Conservation (phyloP, 2,329 filamentous ascomycete species). For the Xylariaceae sp. region DNA sequence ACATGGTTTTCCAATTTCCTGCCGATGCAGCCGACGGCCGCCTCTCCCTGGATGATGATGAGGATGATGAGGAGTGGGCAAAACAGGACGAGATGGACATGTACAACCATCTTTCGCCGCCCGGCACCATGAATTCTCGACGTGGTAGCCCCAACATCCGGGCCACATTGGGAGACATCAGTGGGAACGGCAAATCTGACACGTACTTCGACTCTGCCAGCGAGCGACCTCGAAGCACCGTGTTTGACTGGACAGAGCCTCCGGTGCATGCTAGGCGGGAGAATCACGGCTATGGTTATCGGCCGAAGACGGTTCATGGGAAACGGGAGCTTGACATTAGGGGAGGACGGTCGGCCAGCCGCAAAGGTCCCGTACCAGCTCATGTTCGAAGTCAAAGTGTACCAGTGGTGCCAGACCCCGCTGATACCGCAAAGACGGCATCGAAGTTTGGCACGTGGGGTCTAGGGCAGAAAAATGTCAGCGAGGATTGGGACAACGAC, state of each 20-base stretch:
- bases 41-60: constrained; percentile 55
- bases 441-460: constrained; percentile 80
- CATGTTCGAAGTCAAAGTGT: constrained; percentile 80
- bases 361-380: constrained; percentile 61
- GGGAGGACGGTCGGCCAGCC: constrained; percentile 61
- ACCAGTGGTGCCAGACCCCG: constrained; percentile 61
- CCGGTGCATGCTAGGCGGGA: constrained; percentile 56
- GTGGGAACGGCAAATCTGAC: constrained; percentile 40
- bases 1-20: constrained; percentile 30
- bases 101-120: constrained; percentile 54
- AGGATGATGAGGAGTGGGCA: constrained; percentile 61
- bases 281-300: constrained; percentile 50
- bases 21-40: constrained; percentile 41
- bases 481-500: constrained; percentile 86
- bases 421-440: constrained; percentile 50
- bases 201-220: constrained; percentile 29
- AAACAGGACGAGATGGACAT: constrained; percentile 50
- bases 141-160: constrained; percentile 49
- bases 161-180: constrained; percentile 49
- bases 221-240: constrained; percentile 58
- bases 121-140: constrained; percentile 49
- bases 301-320: constrained; percentile 70
- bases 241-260: constrained; percentile 76
- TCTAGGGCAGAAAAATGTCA: constrained; percentile 69
- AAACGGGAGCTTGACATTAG: constrained; percentile 67